Percentiles rank a stretch among this genome's conserved stretches.
These are phyloP conservation scores for Colletotrichum costaricense DNA, from an alignment of 2,329 filamentous ascomycete species.

Conservation along the genomic window DNA sequence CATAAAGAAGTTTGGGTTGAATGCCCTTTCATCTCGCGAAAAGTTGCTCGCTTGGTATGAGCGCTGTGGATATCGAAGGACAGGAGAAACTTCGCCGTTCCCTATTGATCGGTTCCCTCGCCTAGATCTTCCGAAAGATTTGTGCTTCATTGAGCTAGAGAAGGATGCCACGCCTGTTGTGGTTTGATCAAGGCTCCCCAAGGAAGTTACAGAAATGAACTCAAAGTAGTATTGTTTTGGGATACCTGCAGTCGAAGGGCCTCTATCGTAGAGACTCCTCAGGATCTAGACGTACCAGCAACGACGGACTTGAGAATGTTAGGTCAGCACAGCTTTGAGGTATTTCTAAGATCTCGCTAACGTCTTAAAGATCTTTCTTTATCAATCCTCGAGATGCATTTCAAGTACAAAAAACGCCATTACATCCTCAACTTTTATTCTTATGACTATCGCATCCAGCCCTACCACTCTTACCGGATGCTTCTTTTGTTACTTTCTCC, in stretches of 20 bases:
- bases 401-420: no score
- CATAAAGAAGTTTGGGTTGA: slow-evolving; percentile 42
- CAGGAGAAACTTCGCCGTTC: slow-evolving; percentile 47
- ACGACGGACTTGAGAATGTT: neutral
- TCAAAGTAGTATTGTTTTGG: no score
- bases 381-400: no score
- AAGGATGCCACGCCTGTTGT: slow-evolving; percentile 40
- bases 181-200: neutral
- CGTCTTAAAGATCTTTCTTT: neutral
- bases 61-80: slow-evolving; percentile 46
- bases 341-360: neutral
- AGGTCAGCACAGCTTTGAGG: neutral
- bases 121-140: slow-evolving; percentile 40
- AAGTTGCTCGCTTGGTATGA: slow-evolving; percentile 50
- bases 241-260: neutral
- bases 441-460: no score
- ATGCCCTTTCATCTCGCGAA: slow-evolving; percentile 47
- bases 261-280: neutral
- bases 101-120: slow-evolving; percentile 39
- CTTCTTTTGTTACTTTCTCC: no score
- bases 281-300: neutral
- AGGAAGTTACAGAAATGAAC: neutral
- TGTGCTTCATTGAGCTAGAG: slow-evolving; percentile 50
- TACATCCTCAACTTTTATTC: no score
- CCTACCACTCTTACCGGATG: no score